These are phyloP conservation scores for Porphyrellus cyaneotinctus DNA, from an alignment of 768 basidiomycete species.

Conservation along the genomic window DNA sequence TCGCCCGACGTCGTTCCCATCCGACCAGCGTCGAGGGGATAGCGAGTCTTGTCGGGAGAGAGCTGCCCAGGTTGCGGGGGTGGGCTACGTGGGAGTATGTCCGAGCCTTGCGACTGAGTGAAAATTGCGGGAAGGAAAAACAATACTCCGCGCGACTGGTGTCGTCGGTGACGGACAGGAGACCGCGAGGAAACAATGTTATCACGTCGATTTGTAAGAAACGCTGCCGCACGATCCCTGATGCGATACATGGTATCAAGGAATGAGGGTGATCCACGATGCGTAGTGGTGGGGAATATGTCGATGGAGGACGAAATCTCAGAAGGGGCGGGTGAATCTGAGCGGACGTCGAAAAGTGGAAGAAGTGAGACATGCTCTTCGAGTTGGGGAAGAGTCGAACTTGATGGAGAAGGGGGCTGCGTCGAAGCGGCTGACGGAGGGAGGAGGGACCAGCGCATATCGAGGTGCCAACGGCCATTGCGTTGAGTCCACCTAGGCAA, in stretches of 20 bases:
- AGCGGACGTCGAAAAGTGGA: conserved; percentile 56
- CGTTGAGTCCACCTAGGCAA: conserved; percentile 70
- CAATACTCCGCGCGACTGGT: conserved; percentile 58
- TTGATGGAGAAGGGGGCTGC: conserved; percentile 44
- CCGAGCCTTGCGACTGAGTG: conserved; percentile 39
- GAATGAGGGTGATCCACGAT: conserved; percentile 39
- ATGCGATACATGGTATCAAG: conserved; percentile 53
- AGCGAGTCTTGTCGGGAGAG: conserved; percentile 46
- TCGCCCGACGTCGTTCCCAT: conserved; percentile 25
- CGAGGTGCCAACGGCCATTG: conserved; percentile 71
- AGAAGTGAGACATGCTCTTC: conserved; percentile 52
- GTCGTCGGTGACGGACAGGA: conserved; percentile 43
- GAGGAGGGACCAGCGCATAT: conserved; percentile 53
- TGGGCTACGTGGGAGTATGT: conserved; percentile 30
- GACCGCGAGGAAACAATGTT: conserved; percentile 40
- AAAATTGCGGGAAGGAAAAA: conserved; percentile 85
- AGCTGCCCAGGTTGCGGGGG: conserved; percentile 25
- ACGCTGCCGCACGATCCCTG: conserved; percentile 48
- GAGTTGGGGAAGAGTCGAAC: conserved; percentile 44
- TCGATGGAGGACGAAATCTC: conserved; percentile 45
- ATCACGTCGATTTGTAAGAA: conserved; percentile 40
- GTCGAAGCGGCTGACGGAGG: conserved; percentile 40
- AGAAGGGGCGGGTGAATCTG: conserved; percentile 53
- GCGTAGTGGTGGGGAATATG: conserved; percentile 36
- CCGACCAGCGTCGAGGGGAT: conserved; percentile 35